Evolutionary conservation across 2,329 filamentous ascomycete species (phyloP), one percentile per base, ranked within the genome.

Genomic region (Aspergillus brunneoviolaceus): DNA sequence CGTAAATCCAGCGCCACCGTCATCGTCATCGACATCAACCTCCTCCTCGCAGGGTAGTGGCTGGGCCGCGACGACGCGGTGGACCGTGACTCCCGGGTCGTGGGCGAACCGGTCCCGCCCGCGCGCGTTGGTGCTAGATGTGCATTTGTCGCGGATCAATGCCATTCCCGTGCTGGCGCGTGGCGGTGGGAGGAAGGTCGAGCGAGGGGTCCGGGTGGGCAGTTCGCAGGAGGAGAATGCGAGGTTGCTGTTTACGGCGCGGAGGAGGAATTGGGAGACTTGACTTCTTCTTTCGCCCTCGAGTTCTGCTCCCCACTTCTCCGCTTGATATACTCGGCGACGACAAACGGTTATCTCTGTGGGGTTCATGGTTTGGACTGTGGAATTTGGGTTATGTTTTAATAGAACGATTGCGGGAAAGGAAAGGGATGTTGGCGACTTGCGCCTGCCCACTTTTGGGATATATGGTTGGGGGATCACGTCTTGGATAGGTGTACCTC

Each of bases 241-340:
- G 7, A 62, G 69, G 31, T 55, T 74, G 6, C 60, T 77, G 6
- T 77, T 77, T 50, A 76, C 74, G 3, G 71, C 74, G 29, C 70
- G 67, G 62, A 73, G 68, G 42, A 65, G 73, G 42, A 72, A 73
- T 51, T 76, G 74, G 74, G 74, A 74, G 59, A 64, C 72, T 35
- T 73, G 59, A 51, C 29, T 21, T 49, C 7, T 23, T 35, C 39
- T 4, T 51, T 12, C 49, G 14, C 14, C 35, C n/a, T 54, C 49
- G 19, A 19, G 21, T 49, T 16, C 27, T 21, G 45, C 21, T 19
- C 16, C 31, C 9, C 21, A 19, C 12, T 16, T 45, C 16, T 45
- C 7, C 12, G 12, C 11, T 35, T 16, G 33, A 5, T 35, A 35
- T 35, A 12, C 12, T 16, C 4, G 33, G 33, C 11, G 33, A 12